Conservation (phyloP, 495 filamentous ascomycete species). For the Daldinia grandis region DNA sequence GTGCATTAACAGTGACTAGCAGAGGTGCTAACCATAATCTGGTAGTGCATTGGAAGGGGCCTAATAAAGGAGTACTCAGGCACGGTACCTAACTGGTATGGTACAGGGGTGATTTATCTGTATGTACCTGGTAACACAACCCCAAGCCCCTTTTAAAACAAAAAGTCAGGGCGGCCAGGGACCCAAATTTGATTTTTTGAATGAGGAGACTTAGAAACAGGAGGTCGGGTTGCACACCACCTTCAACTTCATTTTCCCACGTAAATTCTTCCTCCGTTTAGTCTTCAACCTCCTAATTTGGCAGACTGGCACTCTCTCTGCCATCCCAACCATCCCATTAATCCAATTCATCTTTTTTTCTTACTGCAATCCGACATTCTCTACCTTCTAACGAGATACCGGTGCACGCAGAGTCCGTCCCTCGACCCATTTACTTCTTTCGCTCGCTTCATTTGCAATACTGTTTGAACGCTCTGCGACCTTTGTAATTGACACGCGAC, state of each 20-base stretch:
- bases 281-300: slow-evolving; percentile 38
- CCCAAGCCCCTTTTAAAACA: slow-evolving; percentile 40
- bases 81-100: not conserved
- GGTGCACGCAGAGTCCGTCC: slow-evolving; percentile 28
- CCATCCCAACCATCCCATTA: slow-evolving; percentile 13
- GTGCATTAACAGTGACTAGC: slow-evolving; percentile 22
- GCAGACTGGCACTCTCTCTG: slow-evolving; percentile 32
- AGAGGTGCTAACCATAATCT: not conserved
- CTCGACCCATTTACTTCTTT: slow-evolving; percentile 23
- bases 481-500: slow-evolving; percentile 33
- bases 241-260: slow-evolving; percentile 40
- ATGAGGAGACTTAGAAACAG: slow-evolving; percentile 32
- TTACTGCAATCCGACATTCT: slow-evolving; percentile 33
- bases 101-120: slow-evolving; percentile 8
- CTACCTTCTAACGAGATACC: slow-evolving; percentile 31
- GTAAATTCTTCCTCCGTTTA: slow-evolving; percentile 35
- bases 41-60: slow-evolving; percentile 11
- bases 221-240: slow-evolving; percentile 42
- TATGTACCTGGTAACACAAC: slow-evolving; percentile 13
- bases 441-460: slow-evolving; percentile 31
- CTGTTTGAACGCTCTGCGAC: slow-evolving; percentile 24
- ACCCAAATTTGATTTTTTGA: slow-evolving; percentile 40
- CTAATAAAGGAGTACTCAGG: slow-evolving; percentile 27
- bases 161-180: slow-evolving; percentile 24
- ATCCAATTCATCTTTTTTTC: slow-evolving; percentile 35